Base-by-base conservation (phyloP, 2,329 filamentous ascomycete genomes). In the Fusarium irregulare region DNA sequence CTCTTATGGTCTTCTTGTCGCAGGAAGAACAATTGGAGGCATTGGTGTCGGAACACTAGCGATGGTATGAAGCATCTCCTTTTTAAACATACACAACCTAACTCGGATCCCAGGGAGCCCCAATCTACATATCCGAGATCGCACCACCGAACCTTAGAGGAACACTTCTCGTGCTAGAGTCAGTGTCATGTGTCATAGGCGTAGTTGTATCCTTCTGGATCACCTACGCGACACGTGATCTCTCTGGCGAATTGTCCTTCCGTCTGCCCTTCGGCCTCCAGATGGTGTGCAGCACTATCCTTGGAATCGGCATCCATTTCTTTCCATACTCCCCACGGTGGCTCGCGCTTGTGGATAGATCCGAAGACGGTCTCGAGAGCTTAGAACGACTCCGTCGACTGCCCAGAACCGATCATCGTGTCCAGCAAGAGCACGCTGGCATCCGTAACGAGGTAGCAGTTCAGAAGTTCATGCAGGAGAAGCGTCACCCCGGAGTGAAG, bases 171-270 rank as follows among this genome's bases (percentile, higher is more conserved):
- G 81, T 78, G 1, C 72, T 86, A 13, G 82, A 85, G 73, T 85
- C 85, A 63, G 80, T 85, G 48, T 79, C 76, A 3, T 62, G 56
- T 25, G 56, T 60, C 4, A 21, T 85, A 6, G 84, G 84, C 2
- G 81, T 83, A 4, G 78, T 81, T 9, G 78, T 86, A 14, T 82
- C 85, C 2, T 88, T 83, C 71, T 88, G 84, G 83, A 85, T 86
- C 40, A 85, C 84, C 0, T 88, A 87, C 59, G 86, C 81, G 1
- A 87, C 85, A 1, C 76, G 79, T 8, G 78, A 79, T 49, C 79
- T 83, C 37, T 80, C 81, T 1, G 77, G 78, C 5, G 80, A 82
- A 2, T 78, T 83, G 44, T 75, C 83, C 13, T 68, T 84, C 16
- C 14, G 84, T 79, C 1, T 77, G 79, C 13, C 84, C 81, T 40